Evolutionary conservation across 106 monocot species (phyloP).

Genomic region (Dendrobium chrysotoxum): DNA sequence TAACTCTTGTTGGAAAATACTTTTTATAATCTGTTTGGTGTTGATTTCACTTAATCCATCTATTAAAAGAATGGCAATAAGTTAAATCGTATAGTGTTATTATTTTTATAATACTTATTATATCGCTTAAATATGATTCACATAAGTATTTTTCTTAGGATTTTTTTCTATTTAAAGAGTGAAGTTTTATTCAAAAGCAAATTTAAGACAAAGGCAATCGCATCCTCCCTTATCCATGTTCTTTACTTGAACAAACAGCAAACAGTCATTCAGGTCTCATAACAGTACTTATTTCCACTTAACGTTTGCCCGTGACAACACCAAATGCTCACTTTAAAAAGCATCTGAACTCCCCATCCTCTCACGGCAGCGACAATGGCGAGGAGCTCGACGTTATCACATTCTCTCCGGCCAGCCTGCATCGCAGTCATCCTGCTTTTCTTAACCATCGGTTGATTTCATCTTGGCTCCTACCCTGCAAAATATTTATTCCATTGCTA

Average conservation of each 20-base stretch:
- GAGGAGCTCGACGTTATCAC: not conserved
- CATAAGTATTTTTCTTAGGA: no score
- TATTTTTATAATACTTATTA: no score
- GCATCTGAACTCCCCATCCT: not conserved
- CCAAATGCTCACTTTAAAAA: not conserved
- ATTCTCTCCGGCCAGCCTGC: slow-evolving; percentile 3
- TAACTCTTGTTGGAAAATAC: no score
- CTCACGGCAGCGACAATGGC: slow-evolving; percentile 5
- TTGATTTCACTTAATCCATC: no score
- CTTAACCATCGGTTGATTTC: slow-evolving; percentile 7
- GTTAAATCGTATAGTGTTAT: no score
- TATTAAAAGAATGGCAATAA: no score
- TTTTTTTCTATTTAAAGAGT: no score
- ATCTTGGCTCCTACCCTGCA: not conserved
- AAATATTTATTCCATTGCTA: not conserved
- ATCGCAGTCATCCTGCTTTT: slow-evolving; percentile 12
- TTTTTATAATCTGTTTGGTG: no score
- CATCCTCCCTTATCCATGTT: not conserved
- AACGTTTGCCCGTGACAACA: not conserved
- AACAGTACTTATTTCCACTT: not conserved
- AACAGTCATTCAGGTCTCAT: not conserved
- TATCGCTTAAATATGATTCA: no score
- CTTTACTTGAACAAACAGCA: not conserved
- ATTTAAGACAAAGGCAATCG: not conserved
- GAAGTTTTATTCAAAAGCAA: not conserved